Base-by-base conservation (phyloP, 495 filamentous ascomycete genomes). In the Neurospora discreta region DNA sequence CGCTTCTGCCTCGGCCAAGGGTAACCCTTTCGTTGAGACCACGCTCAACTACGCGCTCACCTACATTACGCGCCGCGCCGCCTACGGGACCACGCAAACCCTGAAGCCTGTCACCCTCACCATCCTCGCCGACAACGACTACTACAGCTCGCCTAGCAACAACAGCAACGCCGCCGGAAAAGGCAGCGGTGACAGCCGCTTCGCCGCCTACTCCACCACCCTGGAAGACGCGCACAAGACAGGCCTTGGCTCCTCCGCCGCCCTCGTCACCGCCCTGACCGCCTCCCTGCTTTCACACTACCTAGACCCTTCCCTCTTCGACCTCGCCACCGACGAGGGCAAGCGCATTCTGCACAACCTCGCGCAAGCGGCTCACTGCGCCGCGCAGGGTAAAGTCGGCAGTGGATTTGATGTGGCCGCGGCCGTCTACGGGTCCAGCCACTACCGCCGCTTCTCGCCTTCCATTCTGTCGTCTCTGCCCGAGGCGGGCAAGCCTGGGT, bases 321-420 rank as follows among this genome's bases (percentile, higher is more conserved):
- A 84, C 72, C 79, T 88, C 39, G 73, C 80, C 39, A 78, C 82
- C 23, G 68, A 72, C 3, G 16, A 69, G 1, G 79, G 80, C 73
- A 75, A 74, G 71, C 74, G 75, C 16, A 84, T 85, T 69, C 85
- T 98, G 41, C 96, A 99, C 82, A 98, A 98, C 80, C 87, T 99
- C 40, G 89, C 95, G 8, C 95, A 99, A 82, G 91, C 91, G 6
- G 90, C 94, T 1, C 95, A 99, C 82, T 97, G 95, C 78, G 93
- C 95, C 3, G 95, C 95, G 0, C 95, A 99, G 81, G 95, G 95
- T 30, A 99, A 98, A 80, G 89, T 99, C 7, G 95, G 95, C 68
- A 94, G 91, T 3, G 95, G 95, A 38, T 99, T 99, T 76, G 95
- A 99, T 80, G 92, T 99, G n/a, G 96, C 95, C 1, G 88, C 91